phyloP scores from a whole-genome alignment of 2,329 filamentous ascomycete species.

The Alternaria brassicicola region DNA sequence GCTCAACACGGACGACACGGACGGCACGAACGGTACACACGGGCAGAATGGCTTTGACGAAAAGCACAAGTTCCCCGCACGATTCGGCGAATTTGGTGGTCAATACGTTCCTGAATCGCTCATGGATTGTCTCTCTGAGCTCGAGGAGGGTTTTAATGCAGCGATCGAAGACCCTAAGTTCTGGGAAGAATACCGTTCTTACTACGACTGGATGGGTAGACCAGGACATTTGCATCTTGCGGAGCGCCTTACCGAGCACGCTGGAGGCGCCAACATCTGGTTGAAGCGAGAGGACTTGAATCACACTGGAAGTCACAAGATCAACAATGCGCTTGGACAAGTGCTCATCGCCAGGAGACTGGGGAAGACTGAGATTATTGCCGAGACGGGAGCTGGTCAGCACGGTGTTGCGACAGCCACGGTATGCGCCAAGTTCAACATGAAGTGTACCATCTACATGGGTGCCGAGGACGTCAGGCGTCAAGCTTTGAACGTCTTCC shows the following conservation, averaged over 20 bases:
- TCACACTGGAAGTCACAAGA: conserved; percentile 98
- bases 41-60: conserved; percentile 40
- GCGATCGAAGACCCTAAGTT: conserved; percentile 87
- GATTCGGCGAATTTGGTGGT: conserved; percentile 94
- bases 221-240: conserved; percentile 91
- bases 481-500: conserved; percentile 97
- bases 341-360: conserved; percentile 82
- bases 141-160: conserved; percentile 88
- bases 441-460: conserved; percentile 99
- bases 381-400: conserved; percentile 95
- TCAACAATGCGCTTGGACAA: conserved; percentile 97
- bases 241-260: conserved; percentile 83
- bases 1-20: conserved; percentile 70
- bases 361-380: conserved; percentile 96
- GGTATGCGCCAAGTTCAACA: conserved; percentile 95
- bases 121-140: conserved; percentile 92
- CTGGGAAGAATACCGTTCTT: conserved; percentile 95
- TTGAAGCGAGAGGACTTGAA: conserved; percentile 97
- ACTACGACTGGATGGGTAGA: conserved; percentile 97
- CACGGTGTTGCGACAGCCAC: conserved; percentile 98
- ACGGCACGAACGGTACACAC: conserved; percentile 40
- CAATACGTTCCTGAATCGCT: conserved; percentile 97
- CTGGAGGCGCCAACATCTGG: conserved; percentile 94
- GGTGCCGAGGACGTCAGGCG: conserved; percentile 95
- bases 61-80: conserved; percentile 70